phyloP scores from a whole-genome alignment of 768 basidiomycete species.

The Dictyophora rubrovolvata region DNA sequence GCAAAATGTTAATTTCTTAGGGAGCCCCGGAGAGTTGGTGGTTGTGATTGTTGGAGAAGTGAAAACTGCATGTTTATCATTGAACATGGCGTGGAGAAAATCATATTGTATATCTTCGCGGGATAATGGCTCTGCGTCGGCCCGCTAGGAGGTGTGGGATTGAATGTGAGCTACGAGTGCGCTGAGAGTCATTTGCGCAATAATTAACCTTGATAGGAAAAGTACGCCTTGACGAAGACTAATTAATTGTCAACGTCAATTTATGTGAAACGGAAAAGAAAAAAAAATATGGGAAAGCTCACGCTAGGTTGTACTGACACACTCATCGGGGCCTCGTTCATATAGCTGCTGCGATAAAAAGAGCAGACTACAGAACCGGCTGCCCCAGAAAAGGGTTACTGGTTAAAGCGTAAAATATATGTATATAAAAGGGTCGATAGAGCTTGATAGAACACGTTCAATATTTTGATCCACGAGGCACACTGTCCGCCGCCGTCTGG shows the following conservation, averaged over 20 bases:
- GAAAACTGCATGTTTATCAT: constrained; percentile 54
- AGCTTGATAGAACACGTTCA: background rate
- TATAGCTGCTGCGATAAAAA: background rate
- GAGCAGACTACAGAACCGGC: background rate
- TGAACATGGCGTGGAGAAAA: constrained; percentile 71
- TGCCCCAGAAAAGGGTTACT: background rate
- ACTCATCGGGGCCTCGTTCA: background rate
- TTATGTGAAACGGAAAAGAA: background rate
- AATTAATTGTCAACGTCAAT: background rate
- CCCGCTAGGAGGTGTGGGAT: background rate
- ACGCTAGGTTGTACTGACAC: background rate
- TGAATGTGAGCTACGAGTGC: background rate
- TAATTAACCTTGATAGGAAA: constrained; percentile 7
- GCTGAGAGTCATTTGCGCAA: background rate
- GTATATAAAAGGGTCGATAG: background rate
- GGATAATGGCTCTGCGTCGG: constrained; percentile 56
- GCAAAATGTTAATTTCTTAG: constrained; percentile 58
- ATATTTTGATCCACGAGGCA: constrained; percentile 10
- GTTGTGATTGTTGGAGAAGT: constrained; percentile 43
- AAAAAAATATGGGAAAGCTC: background rate
- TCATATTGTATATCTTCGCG: constrained; percentile 69
- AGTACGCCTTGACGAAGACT: constrained; percentile 5
- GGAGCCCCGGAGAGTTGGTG: constrained; percentile 29
- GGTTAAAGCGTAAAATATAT: background rate
- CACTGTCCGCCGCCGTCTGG: background rate